Base-by-base conservation (phyloP, 768 basidiomycete species). In the Lactarius hatsudake region DNA sequence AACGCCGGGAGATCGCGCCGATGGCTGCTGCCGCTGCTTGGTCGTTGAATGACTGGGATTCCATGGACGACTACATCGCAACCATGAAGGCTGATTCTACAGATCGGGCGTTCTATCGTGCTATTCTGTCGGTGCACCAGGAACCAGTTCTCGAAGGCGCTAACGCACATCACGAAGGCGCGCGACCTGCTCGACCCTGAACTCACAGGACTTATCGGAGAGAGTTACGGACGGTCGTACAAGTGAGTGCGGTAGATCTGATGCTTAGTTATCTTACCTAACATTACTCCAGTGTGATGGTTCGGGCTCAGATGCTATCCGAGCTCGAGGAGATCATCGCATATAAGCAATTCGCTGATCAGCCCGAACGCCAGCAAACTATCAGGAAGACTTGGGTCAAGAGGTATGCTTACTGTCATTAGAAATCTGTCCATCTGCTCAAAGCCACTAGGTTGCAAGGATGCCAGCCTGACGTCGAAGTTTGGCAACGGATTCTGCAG, bases 381-480 rank as follows among this genome's bases (percentile, higher is more conserved):
- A 94, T 96, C 81, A 84, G 92, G 58, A 93, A 89, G 78, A 98
- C 96, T 0, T 99, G 97, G 97, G 93, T 96, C 87, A 95, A 94
- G 74, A 84, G 96, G 94, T 93, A 66, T 70, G 81, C 66, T 42
- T 32, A 4, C n/a, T 38, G n/a, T 17, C 26, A 10, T 56, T 9
- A 38, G 18, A 34, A 48, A 51, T 43, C 40, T 26, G n/a, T 17
- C 43, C 26, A 9, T 53, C 38, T 54, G 42, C 38, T 70, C 40
- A 65, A 34, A 30, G 13, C 26, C 34, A 18, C 68, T 68, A 96
- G 96, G 67, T 78, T 99, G 45, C 90, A 93, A 79, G 97, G 95
- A 1, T 98, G 96, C 77, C 95, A 98, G 74, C 93, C 94, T 28
- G 97, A 98, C 73, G 96, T 98, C 40, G 97, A 99, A 77, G 94